These are phyloP conservation scores for Coniosporium tulheliwenetii DNA, from an alignment of 2,329 filamentous ascomycete genomes.

Conservation along the genomic window DNA sequence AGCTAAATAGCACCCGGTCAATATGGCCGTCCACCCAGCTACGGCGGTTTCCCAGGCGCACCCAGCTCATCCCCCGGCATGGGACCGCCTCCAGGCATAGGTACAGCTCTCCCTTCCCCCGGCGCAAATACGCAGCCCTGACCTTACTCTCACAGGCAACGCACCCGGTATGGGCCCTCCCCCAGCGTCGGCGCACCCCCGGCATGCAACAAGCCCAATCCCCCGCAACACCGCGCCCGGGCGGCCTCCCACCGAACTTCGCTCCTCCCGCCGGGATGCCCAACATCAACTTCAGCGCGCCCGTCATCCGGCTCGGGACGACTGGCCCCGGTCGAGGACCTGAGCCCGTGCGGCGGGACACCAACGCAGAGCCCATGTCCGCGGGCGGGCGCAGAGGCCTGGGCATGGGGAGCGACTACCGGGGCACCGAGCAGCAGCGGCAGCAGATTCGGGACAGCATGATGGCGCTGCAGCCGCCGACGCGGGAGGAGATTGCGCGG, in stretches of 20 bases:
- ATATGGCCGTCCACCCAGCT: slow-evolving; percentile 63
- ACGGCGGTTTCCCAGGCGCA: slow-evolving; percentile 51
- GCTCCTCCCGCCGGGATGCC: slow-evolving; percentile 84
- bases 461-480: slow-evolving; percentile 64
- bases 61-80: slow-evolving; percentile 45
- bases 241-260: slow-evolving; percentile 67
- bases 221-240: slow-evolving; percentile 65
- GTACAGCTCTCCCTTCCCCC: slow-evolving; percentile 32
- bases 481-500: slow-evolving; percentile 75
- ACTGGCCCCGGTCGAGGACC: slow-evolving; percentile 47
- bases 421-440: slow-evolving; percentile 50
- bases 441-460: slow-evolving; percentile 51
- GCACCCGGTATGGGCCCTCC: slow-evolving; percentile 32
- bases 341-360: slow-evolving; percentile 30
- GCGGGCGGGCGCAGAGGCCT: slow-evolving; percentile 30
- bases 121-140: background rate
- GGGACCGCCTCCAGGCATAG: slow-evolving; percentile 68
- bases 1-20: slow-evolving; percentile 28
- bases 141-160: background rate
- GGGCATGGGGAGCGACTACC: slow-evolving; percentile 33
- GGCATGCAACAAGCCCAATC: slow-evolving; percentile 62
- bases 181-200: slow-evolving; percentile 64
- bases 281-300: slow-evolving; percentile 96
- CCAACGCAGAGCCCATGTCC: slow-evolving; percentile 20
- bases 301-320: slow-evolving; percentile 85